A percentile compares a stretch with the other conserved stretches of the same genome.
Conservation (phyloP, 2,329 filamentous ascomycete genomes). For the Pseudophaeomoniella oleicola region DNA sequence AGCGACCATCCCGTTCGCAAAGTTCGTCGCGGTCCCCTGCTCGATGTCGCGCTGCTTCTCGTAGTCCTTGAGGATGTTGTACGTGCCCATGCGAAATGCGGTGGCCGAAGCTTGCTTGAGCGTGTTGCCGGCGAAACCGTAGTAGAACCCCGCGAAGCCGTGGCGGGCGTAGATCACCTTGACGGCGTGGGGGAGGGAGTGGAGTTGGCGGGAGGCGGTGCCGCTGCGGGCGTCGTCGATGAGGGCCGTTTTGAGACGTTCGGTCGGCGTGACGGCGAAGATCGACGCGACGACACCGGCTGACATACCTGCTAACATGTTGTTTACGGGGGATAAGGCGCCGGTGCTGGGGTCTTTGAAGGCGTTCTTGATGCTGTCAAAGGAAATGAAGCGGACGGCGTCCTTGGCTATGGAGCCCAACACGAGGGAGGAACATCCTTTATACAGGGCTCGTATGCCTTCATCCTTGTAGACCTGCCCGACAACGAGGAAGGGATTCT, state of each 20-base stretch:
- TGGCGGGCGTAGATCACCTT: slow-evolving; percentile 34
- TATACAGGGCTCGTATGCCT: slow-evolving; percentile 45
- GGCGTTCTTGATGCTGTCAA: slow-evolving; percentile 47
- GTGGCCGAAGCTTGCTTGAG: slow-evolving; percentile 49
- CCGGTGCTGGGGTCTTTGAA: slow-evolving; percentile 42
- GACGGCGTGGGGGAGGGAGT: slow-evolving; percentile 36
- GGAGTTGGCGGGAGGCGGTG: slow-evolving; percentile 29
- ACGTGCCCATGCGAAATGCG: slow-evolving; percentile 47
- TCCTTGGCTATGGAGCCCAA: slow-evolving; percentile 50
- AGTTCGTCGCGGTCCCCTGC: slow-evolving; percentile 39
- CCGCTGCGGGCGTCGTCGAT: slow-evolving; percentile 42
- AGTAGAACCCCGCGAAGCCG: slow-evolving; percentile 41
- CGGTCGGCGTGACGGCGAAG: slow-evolving; percentile 52
- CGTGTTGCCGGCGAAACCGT: slow-evolving; percentile 45
- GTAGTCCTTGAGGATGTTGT: slow-evolving; percentile 49
- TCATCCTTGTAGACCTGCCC: slow-evolving; percentile 39
- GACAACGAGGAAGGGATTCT: slow-evolving; percentile 46
- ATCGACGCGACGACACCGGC: slow-evolving; percentile 48
- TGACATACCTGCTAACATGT: slow-evolving; percentile 49
- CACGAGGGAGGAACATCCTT: slow-evolving; percentile 46
- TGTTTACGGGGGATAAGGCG: slow-evolving; percentile 38
- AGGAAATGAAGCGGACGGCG: slow-evolving; percentile 50
- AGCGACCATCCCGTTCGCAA: slow-evolving; percentile 46
- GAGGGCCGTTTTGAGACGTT: slow-evolving; percentile 53
- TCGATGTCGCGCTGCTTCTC: slow-evolving; percentile 31